A percentile compares a stretch with the other conserved stretches of the same genome.
Conservation (phyloP, 1,284 basidiomycete species). For the Bondarzewia mesenterica region DNA sequence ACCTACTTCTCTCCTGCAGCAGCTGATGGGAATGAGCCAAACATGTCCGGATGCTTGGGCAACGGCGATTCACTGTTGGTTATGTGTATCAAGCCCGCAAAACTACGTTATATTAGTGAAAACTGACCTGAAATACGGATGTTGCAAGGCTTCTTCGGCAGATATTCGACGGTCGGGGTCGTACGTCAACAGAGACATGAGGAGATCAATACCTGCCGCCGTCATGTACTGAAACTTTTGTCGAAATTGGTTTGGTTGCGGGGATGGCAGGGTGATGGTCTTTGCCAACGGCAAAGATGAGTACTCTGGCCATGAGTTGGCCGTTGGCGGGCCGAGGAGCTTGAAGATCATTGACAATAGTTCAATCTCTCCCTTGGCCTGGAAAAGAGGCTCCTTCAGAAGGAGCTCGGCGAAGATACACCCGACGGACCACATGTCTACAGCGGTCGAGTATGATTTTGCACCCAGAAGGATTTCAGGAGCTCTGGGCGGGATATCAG, state of each 20-base stretch:
- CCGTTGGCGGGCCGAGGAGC: slow-evolving; percentile 84
- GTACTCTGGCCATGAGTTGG: slow-evolving; percentile 83
- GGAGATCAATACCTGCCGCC: slow-evolving; percentile 77
- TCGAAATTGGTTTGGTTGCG: slow-evolving; percentile 65
- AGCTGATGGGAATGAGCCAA: slow-evolving; percentile 91
- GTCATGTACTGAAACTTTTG: slow-evolving; percentile 79
- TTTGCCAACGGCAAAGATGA: slow-evolving; percentile 72
- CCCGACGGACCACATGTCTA: slow-evolving; percentile 99
- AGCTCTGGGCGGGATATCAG: slow-evolving; percentile 44
- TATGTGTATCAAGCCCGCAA: slow-evolving; percentile 1
- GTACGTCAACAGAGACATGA: slow-evolving; percentile 80
- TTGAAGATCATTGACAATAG: slow-evolving; percentile 91
- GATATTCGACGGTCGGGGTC: slow-evolving; percentile 81
- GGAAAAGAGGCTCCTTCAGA: slow-evolving; percentile 88
- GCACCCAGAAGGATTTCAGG: slow-evolving; percentile 94
- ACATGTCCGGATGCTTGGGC: slow-evolving; percentile 96
- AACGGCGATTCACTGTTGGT: slow-evolving; percentile 76
- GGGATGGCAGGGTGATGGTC: slow-evolving; percentile 69
- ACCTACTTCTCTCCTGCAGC: slow-evolving; percentile 95
- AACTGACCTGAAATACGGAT: slow-evolving; percentile 86
- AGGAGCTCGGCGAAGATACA: slow-evolving; percentile 98
- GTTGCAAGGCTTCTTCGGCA: slow-evolving; percentile 83
- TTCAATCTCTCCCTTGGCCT: slow-evolving; percentile 93
- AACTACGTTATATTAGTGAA: background rate
- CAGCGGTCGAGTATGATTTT: slow-evolving; percentile 88